Base-by-base conservation (phyloP, 805 yeast genomes). In the Kluyveromyces aestuarii region DNA sequence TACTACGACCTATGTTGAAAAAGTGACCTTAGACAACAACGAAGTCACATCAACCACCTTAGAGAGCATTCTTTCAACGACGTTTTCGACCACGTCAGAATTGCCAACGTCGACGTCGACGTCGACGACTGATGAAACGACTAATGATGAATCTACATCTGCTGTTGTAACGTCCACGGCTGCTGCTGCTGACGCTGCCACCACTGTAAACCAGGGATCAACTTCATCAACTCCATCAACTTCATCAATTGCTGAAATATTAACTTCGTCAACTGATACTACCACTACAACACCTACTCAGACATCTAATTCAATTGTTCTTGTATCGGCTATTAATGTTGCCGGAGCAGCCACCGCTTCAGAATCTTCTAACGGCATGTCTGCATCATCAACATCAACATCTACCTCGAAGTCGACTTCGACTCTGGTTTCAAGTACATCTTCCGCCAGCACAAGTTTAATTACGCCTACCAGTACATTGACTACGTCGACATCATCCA, bases 1-100 rank as follows among this genome's bases (percentile, higher is more conserved):
- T 48, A 65, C 69, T 6, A 62, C 65, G 2, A 60, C 65, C n/a
- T 56, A 54, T 46, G 66, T 64, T 17, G 57, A 53, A 48, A 56
- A 55, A 44, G 54, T 62, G 27, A 62, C 67, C 10, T 52, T 64
- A 47, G 56, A 52, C 9, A 57, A 63, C 46, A 52, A 56, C 30
- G 54, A 54, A 27, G 57, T 65, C 17, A 53, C 62, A 10, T 53
- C 67, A 2, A 58, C 67, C 0, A 59, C 66, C 1, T 62, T 59
- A 46, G 53, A 56, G 39, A 51, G 60, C 37, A 52, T 59, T n/a
- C 51, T 55, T 11, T 51, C 63, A 16, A 52, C 66, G 13, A 56
- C 64, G 8, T 18, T 57, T 19, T 33, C 50, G 5, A 50, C 44
- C 35, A 46, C 49, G 8, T 44, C 48, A 18, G 18, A 18, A 21